phyloP scores from a whole-genome alignment of 208 protist genomes.

The Tritrichomonas foetus region DNA sequence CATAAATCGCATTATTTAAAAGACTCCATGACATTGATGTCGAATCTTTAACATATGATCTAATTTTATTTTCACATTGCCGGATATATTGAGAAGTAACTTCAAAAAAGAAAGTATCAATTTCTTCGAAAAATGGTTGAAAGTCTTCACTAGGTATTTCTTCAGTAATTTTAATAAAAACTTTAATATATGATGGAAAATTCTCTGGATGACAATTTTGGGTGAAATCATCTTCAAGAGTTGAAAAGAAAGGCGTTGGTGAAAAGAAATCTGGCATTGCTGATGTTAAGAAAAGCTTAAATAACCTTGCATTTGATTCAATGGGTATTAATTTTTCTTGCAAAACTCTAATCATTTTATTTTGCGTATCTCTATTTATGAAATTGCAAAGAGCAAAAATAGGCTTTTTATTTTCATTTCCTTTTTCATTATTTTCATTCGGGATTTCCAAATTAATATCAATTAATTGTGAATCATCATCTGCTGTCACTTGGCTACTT shows the following conservation, averaged over 20 bases:
- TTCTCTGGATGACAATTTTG: background rate
- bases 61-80: background rate
- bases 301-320: background rate
- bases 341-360: background rate
- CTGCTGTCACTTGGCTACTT: background rate
- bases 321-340: background rate
- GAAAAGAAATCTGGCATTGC: background rate
- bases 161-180: background rate
- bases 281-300: background rate
- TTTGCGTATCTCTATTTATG: background rate
- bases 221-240: background rate
- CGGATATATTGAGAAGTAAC: background rate
- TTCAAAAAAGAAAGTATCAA: background rate
- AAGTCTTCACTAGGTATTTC: background rate
- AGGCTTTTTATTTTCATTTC: background rate
- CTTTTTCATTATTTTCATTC: background rate
- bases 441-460: background rate
- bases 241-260: background rate
- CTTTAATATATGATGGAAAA: background rate
- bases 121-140: conserved; percentile 35
- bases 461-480: background rate
- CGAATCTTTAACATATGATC: no score
- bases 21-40: background rate
- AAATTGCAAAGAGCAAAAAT: background rate
- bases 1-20: background rate